phyloP scores from a whole-genome alignment of 2,329 filamentous ascomycete genomes.

The Penicillium brasilianum region DNA sequence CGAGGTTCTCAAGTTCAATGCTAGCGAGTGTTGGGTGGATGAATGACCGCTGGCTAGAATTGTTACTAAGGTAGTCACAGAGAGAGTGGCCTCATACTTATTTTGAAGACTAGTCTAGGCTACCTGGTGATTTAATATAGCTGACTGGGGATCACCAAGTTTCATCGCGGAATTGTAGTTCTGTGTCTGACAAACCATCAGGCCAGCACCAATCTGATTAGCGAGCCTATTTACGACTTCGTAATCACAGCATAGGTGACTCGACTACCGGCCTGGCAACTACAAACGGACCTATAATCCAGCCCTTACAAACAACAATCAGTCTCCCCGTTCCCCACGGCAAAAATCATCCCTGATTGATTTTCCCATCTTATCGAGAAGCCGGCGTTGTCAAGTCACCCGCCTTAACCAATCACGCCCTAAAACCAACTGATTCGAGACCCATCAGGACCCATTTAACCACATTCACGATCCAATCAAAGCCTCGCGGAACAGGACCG shows the following conservation, averaged over 20 bases:
- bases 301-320: background rate
- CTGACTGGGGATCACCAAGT: background rate
- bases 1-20: slow-evolving; percentile 66
- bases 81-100: background rate
- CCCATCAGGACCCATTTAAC: background rate
- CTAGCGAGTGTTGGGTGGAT: slow-evolving; percentile 56
- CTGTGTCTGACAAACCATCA: background rate
- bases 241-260: background rate
- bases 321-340: background rate
- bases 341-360: background rate
- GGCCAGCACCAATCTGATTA: background rate
- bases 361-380: background rate
- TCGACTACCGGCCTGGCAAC: background rate
- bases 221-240: background rate
- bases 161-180: background rate
- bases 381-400: background rate
- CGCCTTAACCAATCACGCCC: background rate
- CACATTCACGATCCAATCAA: background rate
- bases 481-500: slow-evolving; percentile 4
- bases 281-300: background rate
- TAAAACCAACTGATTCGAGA: background rate
- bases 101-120: too few relatives aligned
- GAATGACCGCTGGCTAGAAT: background rate
- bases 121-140: background rate
- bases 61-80: background rate